phyloP scores from a whole-genome alignment of 139 green algal species.

The Chlamydomonas applanata region DNA sequence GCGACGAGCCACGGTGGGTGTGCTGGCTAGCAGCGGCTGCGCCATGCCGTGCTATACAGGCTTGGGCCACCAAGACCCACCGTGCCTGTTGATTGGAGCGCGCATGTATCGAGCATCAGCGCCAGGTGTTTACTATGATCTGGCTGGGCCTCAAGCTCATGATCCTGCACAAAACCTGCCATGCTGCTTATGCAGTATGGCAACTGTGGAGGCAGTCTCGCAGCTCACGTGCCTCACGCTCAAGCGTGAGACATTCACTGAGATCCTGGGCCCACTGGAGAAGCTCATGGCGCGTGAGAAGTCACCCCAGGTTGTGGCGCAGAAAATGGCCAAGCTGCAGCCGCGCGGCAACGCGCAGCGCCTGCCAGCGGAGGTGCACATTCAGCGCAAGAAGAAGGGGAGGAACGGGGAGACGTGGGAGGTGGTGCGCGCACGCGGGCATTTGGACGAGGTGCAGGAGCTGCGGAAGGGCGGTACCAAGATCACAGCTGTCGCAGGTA shows the following conservation, averaged over 20 bases:
- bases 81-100: too few relatives aligned
- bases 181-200: constrained; percentile 29
- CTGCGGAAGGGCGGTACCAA: constrained; percentile 64
- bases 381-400: constrained; percentile 61
- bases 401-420: constrained; percentile 64
- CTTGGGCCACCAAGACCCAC: too few relatives aligned
- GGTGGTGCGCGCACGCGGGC: constrained; percentile 72
- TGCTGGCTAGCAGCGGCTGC: too few relatives aligned
- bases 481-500: constrained; percentile 8
- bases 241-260: constrained; percentile 72
- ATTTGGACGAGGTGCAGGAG: constrained; percentile 86
- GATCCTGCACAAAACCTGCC: too few relatives aligned
- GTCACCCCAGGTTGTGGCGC: constrained; percentile 66
- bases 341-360: constrained; percentile 41
- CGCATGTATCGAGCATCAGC: too few relatives aligned
- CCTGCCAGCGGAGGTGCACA: constrained; percentile 70
- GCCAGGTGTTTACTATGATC: too few relatives aligned
- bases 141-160: too few relatives aligned
- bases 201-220: constrained; percentile 79
- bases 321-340: constrained; percentile 76
- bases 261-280: constrained; percentile 80
- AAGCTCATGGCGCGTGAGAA: constrained; percentile 85
- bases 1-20: constrained; percentile 56
- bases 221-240: constrained; percentile 74
- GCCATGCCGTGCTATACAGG: too few relatives aligned